Evolutionary conservation across 179 eudicot genomes (phyloP).

Genomic region (Amaranthus tricolor): DNA sequence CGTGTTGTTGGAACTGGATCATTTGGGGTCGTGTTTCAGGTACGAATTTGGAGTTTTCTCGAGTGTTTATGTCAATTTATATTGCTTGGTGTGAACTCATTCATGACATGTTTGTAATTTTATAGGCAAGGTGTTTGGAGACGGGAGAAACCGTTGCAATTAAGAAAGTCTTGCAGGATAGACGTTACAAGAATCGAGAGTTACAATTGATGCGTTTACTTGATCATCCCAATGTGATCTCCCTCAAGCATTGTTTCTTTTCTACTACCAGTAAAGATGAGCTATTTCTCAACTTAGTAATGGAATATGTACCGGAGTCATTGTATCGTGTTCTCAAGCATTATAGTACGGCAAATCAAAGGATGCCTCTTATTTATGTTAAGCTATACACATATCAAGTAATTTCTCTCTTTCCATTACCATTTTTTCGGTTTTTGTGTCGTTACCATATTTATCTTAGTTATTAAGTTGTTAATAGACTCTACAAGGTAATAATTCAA

Average conservation of each 20-base stretch:
- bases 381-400: conserved; percentile 94
- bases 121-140: conserved; percentile 91
- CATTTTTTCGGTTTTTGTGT: not conserved
- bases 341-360: conserved; percentile 66
- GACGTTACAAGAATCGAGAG: conserved; percentile 88
- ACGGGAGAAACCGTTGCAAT: conserved; percentile 93
- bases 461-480: too few species aligned
- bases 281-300: conserved; percentile 87
- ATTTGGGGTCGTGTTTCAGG: conserved; percentile 82
- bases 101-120: conserved; percentile 3
- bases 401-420: not conserved
- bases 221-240: conserved; percentile 80
- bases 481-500: too few species aligned
- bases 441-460: too few species aligned
- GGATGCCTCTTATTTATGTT: conserved; percentile 90
- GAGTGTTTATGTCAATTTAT: not conserved
- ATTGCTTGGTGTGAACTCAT: not conserved
- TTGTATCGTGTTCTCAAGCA: conserved; percentile 84
- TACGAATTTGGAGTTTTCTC: not conserved
- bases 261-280: conserved; percentile 87
- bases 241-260: conserved; percentile 91
- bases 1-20: conserved; percentile 85
- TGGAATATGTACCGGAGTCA: conserved; percentile 95
- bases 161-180: conserved; percentile 92
- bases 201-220: conserved; percentile 85